Evolutionary conservation across 306 rosid genomes (phyloP), one percentile per base, ranked within the genome.

Genomic region (Vigna radiata): DNA sequence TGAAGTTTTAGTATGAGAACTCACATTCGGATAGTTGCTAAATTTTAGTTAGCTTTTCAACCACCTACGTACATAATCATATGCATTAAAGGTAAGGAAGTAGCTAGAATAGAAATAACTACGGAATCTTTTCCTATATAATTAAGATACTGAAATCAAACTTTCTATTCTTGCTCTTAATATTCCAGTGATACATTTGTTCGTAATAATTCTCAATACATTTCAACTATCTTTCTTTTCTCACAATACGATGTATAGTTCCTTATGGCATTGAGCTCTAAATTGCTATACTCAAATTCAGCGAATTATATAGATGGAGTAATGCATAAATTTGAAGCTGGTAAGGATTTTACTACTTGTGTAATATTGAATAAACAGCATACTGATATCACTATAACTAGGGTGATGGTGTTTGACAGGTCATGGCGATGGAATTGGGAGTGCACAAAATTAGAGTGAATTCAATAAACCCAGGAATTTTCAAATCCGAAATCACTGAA

Each of bases 341-440:
- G 25, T 48, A 6, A 17, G 14, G 23, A 13, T 4, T 63, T 79
- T 13, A 37, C 59, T 63, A 49, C 6, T 79, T 73, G 7, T 54
- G 27, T 66, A 76, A 44, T 44, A 37, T 56, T 37, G 72, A 66
- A 60, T 58, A 48, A 70, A 53, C 68, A 43, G 14, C 52, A 61
- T 60, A 31, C 63, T 70, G 65, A 60, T 21, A 44, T 76, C 49
- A 18, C 63, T 71, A 4, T 36, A 15, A 16, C 8, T 73, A 52
- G 44, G 61, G 29, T 36, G 12, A 8, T 53, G 37, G 43, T 72
- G 4, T 77, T 58, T 82, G 47, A 71, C 85, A 93, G 98, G 89
- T 85, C 59, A 87, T 91, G 98, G 94, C 97, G 21, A 0, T 91
- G 78, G 97, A 91, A 83, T 76, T 94, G 77, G 96, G 98, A 18